These are phyloP conservation scores for Pseudohalonectria lignicola DNA, from an alignment of 2,329 filamentous ascomycete genomes.

Conservation along the genomic window DNA sequence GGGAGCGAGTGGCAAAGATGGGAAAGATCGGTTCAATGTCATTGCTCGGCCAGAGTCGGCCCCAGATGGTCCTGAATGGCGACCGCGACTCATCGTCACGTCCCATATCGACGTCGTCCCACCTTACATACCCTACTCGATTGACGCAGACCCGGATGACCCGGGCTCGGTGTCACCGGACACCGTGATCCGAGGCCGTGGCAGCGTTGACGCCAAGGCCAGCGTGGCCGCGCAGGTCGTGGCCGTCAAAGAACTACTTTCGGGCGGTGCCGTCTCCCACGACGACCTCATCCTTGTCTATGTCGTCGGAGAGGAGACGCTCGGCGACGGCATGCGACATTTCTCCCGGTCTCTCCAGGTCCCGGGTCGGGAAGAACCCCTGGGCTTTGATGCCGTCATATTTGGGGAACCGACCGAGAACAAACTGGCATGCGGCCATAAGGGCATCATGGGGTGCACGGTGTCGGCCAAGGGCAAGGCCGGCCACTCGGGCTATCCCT, in stretches of 20 bases:
- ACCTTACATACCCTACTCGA: slow-evolving; percentile 59
- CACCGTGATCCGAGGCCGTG: slow-evolving; percentile 57
- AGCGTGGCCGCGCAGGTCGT: slow-evolving; percentile 64
- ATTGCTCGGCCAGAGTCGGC: slow-evolving; percentile 52
- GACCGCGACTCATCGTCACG: slow-evolving; percentile 53
- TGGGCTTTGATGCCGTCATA: slow-evolving; percentile 54
- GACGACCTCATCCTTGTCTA: slow-evolving; percentile 50
- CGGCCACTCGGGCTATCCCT: slow-evolving; percentile 87
- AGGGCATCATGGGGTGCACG: slow-evolving; percentile 63
- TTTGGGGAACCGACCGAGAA: slow-evolving; percentile 92
- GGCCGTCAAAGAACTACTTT: slow-evolving; percentile 45
- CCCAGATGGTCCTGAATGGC: slow-evolving; percentile 23
- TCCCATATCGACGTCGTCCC: slow-evolving; percentile 78
- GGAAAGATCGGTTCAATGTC: slow-evolving; percentile 55
- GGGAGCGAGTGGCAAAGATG: not conserved
- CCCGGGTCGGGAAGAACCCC: slow-evolving; percentile 17
- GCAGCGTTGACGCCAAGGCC: slow-evolving; percentile 62
- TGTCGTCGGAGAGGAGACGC: slow-evolving; percentile 74
- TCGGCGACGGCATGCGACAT: slow-evolving; percentile 67
- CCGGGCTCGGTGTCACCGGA: slow-evolving; percentile 28
- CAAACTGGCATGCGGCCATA: slow-evolving; percentile 82
- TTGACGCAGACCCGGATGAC: slow-evolving; percentile 30
- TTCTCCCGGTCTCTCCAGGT: slow-evolving; percentile 29
- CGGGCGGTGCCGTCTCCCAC: slow-evolving; percentile 10
- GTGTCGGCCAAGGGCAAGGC: slow-evolving; percentile 61